Evolutionary conservation across 2,329 filamentous ascomycete species (phyloP), one percentile per base, ranked within the genome.

Genomic region (Drechslerella dactyloides): DNA sequence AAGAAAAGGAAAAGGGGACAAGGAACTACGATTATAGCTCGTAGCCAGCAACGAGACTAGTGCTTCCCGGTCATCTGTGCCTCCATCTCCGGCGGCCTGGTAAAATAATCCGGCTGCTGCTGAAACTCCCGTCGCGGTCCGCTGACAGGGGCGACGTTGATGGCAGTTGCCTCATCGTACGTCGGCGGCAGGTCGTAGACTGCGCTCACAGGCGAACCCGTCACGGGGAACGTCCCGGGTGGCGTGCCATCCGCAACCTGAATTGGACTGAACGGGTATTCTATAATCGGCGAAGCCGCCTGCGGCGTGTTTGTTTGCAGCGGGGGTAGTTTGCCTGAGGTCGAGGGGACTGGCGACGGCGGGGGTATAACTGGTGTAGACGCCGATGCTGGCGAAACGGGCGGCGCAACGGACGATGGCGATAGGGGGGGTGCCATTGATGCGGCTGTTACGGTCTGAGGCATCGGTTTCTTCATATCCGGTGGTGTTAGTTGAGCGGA

Each of bases 131-230:
- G 73, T 35, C 75, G 73, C 15, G 75, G 75, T 6, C 76, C 76
- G 65, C 75, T 75, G 23, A 77, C 75, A 0, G 76, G 76, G 13
- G 61, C 75, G 40, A 77, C 73, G 60, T 76, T 70, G 21, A 74
- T 63, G 24, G 75, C 75, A 7, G 76, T 74, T 1, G 76, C 74
- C 73, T 77, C 76, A 54, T 77, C 76, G 59, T 77, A 77, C 10
- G 76, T 75, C 15, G 76, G 76, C 13, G 75, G 76, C 1, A 74
- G 72, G 24, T 66, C 56, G 19, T 53, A 63, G n/a, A 73, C 15
- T 10, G 53, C 62, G 46, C 61, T 60, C 11, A 55, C 44, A 1
- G 68, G 68, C 15, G 68, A 65, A 17, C 53, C 58, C 42, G 58
- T 60, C 17, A 60, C 53, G 19, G 61, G 13, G 40, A 54, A 72